These are phyloP conservation scores for Aspergillus neoniger DNA, from an alignment of 2,329 filamentous ascomycete genomes.

Conservation along the genomic window DNA sequence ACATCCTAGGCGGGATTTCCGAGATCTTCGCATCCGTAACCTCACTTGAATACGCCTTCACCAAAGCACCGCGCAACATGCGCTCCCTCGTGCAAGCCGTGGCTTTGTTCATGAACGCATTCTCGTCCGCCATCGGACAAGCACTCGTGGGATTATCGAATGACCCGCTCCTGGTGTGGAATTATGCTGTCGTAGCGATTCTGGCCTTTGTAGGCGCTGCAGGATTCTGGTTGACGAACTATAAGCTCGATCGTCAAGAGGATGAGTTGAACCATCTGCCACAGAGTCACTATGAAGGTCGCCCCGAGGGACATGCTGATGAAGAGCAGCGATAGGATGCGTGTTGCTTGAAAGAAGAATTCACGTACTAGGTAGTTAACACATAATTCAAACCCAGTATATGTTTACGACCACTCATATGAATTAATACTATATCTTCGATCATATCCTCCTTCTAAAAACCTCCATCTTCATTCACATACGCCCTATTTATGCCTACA, in stretches of 20 bases:
- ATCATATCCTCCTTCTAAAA: too few relatives aligned
- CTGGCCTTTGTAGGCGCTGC: conserved; percentile 64
- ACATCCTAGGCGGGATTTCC: conserved; percentile 57
- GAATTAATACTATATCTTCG: too few relatives aligned
- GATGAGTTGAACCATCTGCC: conserved; percentile 62
- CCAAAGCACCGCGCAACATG: conserved; percentile 79
- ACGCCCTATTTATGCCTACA: too few relatives aligned
- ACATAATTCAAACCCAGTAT: too few relatives aligned
- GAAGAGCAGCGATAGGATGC: not conserved
- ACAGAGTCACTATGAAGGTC: conserved; percentile 19
- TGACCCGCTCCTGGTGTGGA: conserved; percentile 70
- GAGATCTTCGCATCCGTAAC: conserved; percentile 62
- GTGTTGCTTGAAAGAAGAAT: too few relatives aligned
- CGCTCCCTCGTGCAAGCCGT: conserved; percentile 71
- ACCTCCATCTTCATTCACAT: too few relatives aligned
- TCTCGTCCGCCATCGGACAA: conserved; percentile 70
- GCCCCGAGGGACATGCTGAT: not conserved
- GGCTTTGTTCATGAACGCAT: conserved; percentile 69
- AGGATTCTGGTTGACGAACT: conserved; percentile 69
- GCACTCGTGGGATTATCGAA: conserved; percentile 63
- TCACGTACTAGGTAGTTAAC: too few relatives aligned
- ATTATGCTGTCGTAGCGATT: conserved; percentile 66
- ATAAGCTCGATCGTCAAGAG: conserved; percentile 65
- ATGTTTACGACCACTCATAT: too few relatives aligned
- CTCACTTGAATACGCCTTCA: conserved; percentile 74